These are phyloP conservation scores for Coemansia pectinata DNA, from an alignment of 192 early-diverging fungal species.

Conservation along the genomic window DNA sequence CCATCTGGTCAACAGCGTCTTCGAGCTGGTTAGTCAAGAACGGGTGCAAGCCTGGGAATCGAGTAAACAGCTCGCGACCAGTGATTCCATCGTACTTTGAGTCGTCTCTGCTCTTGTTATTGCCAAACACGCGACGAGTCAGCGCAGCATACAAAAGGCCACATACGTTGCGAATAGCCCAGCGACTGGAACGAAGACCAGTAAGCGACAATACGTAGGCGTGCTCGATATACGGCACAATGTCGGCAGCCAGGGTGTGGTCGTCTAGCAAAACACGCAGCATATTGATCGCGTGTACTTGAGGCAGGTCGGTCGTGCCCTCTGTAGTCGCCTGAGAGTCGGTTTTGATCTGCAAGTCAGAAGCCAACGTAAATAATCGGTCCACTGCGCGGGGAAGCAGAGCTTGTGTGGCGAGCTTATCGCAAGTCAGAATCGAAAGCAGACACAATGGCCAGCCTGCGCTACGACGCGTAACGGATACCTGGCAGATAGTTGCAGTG, in stretches of 20 bases:
- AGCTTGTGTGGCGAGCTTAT: constrained; percentile 59
- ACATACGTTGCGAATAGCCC: constrained; percentile 93
- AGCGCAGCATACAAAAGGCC: constrained; percentile 90
- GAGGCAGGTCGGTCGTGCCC: constrained; percentile 77
- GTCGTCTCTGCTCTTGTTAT: constrained; percentile 75
- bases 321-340: constrained; percentile 21
- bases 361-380: constrained; percentile 64
- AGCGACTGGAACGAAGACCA: constrained; percentile 76
- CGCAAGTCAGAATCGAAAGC: constrained; percentile 76
- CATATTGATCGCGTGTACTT: constrained; percentile 94
- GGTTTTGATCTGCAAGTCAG: constrained; percentile 20
- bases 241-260: constrained; percentile 70
- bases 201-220: constrained; percentile 76
- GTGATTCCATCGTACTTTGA: constrained; percentile 75
- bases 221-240: constrained; percentile 75
- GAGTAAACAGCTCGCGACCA: constrained; percentile 86
- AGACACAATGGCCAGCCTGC: constrained; percentile 88
- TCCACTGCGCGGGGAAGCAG: constrained; percentile 69
- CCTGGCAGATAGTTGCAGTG: constrained; percentile 65
- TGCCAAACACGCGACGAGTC: constrained; percentile 81
- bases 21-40: constrained; percentile 76
- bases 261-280: constrained; percentile 82
- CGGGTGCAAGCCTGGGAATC: constrained; percentile 77
- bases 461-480: constrained; percentile 91
- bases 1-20: constrained; percentile 63